Evolutionary conservation across 352 stramenopile genomes (phyloP), one percentile per base, ranked within the genome.

Genomic region (Phytophthora fragariaefolia): DNA sequence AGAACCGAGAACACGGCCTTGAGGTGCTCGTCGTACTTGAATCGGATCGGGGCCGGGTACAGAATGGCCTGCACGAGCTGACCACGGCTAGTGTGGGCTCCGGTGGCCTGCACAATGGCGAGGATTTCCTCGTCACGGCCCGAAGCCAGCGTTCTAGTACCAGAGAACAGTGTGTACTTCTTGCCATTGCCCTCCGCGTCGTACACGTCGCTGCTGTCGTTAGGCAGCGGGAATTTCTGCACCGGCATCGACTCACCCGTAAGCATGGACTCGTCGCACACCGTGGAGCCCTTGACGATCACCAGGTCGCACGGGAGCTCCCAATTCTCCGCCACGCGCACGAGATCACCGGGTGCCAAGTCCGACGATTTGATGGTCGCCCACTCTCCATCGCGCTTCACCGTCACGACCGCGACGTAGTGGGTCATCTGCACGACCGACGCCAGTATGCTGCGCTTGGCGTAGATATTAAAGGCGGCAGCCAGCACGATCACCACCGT

Each of bases 11-110:
- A 80, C 17, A 97, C 83, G 5, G 82, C 79, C 61, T 92, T 88
- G 7, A 98, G 77, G 72, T 98, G 89, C 27, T 92, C 78, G 56
- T 98, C 88, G 71, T 97, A 97, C 76, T 98, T 96, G 77, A 98
- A 97, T 53, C 89, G 77, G 63, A 97, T 89, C 6, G 81, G 82
- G 27, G 87, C 70, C 5, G 90, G 93, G 63, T 88, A 97, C 57
- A 97, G 63, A 56, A 98, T 95, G 6, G 90, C 80, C 48, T 91
- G 77, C 6, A 98, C 73, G 18, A 98, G 66, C 66, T 97, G 82
- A 10, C 92, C 92, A 51, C 87, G 87, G 7, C 73, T 85, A 10
- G 92, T 97, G 67, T 93, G 90, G 12, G 90, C 91, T 32, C 87
- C 88, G 9, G 89, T 97, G 10, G 79, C 78, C 50, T 87, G 75